phyloP scores from a whole-genome alignment of 2,329 filamentous ascomycete species.

The Sarocladiaceae sp. region DNA sequence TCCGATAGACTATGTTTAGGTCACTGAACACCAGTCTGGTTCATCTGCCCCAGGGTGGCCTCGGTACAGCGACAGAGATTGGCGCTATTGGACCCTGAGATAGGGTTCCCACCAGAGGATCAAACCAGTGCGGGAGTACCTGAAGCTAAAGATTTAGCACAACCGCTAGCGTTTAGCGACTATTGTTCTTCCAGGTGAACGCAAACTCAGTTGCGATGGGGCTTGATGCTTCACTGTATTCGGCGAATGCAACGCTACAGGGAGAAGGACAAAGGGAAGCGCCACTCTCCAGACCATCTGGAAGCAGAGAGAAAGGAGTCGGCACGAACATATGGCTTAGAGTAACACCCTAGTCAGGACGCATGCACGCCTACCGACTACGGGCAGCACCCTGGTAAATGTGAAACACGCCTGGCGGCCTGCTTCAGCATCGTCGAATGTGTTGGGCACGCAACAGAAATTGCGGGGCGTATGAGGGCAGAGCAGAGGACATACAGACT shows the following conservation, averaged over 20 bases:
- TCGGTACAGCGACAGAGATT: neutral
- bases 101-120: neutral
- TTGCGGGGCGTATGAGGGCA: neutral
- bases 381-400: slow-evolving; percentile 11
- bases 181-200: neutral
- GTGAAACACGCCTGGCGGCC: slow-evolving; percentile 17
- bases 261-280: neutral
- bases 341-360: neutral
- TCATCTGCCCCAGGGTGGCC: neutral
- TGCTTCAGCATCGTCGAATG: slow-evolving; percentile 12
- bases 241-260: neutral
- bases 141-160: slow-evolving; percentile 1
- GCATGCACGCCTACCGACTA: neutral
- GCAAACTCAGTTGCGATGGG: neutral
- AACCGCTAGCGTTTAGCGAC: neutral
- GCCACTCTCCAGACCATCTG: too few species aligned
- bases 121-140: neutral
- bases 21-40: too few species aligned
- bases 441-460: neutral
- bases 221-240: neutral
- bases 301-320: too few species aligned
- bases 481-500: too few species aligned
- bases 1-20: slow-evolving; percentile 2
- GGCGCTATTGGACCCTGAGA: neutral
- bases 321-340: too few species aligned